Evolutionary conservation across 2,329 filamentous ascomycete species (phyloP), one percentile per base, ranked within the genome.

Genomic region (Colletotrichum orchidophilum): DNA sequence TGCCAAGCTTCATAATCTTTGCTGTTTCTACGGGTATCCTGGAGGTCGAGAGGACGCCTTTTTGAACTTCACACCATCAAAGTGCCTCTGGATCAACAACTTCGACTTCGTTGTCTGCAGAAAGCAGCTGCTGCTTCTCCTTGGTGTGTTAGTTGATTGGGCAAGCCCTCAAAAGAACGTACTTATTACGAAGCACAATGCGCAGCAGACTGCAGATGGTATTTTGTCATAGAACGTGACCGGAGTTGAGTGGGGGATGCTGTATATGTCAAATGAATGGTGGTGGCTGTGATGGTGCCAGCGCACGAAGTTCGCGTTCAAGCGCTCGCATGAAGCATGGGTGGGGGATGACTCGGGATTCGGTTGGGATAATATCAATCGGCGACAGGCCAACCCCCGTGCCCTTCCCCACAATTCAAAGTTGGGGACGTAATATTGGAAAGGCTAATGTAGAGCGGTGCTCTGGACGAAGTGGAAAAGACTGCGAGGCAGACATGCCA

Each of bases 201-300:
- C 12, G 55, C 57, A 57, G 24, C 29, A 31, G 57, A n/a, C 57
- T 29, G 33, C 21, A 27, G 15, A 24, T 59, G 64, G 42, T 29
- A 46, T 49, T 27, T 12, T n/a, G 50, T 5, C 31, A 21, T 27
- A 31, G 29, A 58, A 26, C n/a, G 33, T 59, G 53, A 53, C n/a
- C 64, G 53, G 58, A 54, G 33, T 11, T 31, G 21, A 61, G 59
- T 69, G 59, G 64, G 69, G 58, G 15, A 42, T 55, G 64, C 31
- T 33, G 27, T 42, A 35, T 46, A 18, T 57, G 63, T 52, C 50
- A 21, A 59, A 27, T 59, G 58, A 31, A 63, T 50, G 68, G 57
- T 35, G 68, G 69, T 71, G 69, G 64, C 69, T 63, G 69, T 71
- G 65, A 46, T 58, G 57, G 33, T 60, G 64, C 69, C 64, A 69